These are phyloP conservation scores for Sphagnum contortum DNA, from an alignment of 225 moss, liverwort and hornwort genomes.

Conservation along the genomic window DNA sequence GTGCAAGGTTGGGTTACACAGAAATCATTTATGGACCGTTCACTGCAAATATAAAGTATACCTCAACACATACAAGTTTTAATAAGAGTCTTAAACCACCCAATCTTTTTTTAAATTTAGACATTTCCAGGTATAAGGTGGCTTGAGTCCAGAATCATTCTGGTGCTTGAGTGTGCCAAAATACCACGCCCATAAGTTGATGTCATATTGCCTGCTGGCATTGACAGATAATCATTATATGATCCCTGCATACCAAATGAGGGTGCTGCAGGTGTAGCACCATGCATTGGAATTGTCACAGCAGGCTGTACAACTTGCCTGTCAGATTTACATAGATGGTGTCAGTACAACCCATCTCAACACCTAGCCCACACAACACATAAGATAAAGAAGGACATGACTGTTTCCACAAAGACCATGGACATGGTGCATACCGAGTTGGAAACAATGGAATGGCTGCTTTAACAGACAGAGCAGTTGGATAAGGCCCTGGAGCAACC, in stretches of 20 bases:
- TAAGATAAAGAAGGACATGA: no score
- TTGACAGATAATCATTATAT: conserved; percentile 55
- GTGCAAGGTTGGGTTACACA: no score
- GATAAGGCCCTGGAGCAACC: conserved; percentile 19
- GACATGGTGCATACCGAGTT: conserved; percentile 18
- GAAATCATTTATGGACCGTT: no score
- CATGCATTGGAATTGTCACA: conserved; percentile 22
- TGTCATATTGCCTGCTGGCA: conserved; percentile 34
- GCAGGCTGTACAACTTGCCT: conserved; percentile 53
- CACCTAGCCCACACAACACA: no score
- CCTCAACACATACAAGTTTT: no score
- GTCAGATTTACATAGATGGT: neutral
- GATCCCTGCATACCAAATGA: conserved; percentile 37
- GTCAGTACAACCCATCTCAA: no score
- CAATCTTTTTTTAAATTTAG: no score
- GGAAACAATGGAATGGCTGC: conserved; percentile 34
- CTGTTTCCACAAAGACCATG: neutral
- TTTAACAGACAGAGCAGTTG: conserved; percentile 26
- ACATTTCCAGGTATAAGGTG: no score
- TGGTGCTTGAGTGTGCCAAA: no score
- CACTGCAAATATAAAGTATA: no score
- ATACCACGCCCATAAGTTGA: conserved; percentile 71
- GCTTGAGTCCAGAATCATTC: no score
- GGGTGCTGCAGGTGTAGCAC: conserved; percentile 19
- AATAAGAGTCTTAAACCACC: no score